A percentile compares a stretch with the other conserved stretches of the same genome.
phyloP scores from a whole-genome alignment of 78 protist species.

The Diacronema lutheri region DNA sequence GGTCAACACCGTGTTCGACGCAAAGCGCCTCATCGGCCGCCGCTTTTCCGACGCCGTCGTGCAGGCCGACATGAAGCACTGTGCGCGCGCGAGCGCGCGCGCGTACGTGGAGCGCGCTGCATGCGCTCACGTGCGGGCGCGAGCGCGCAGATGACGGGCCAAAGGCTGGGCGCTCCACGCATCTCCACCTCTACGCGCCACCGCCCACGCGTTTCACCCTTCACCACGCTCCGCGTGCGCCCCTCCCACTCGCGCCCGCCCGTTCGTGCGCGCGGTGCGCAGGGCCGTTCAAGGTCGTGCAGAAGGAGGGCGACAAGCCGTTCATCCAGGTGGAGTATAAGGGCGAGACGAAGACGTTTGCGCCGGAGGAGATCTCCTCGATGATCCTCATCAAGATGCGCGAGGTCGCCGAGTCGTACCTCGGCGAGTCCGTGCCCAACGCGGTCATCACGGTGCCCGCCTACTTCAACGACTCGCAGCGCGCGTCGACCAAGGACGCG shows the following conservation, averaged over 20 bases:
- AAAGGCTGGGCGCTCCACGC: neutral
- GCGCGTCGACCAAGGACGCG: constrained; percentile 88
- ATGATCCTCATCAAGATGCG: constrained; percentile 68
- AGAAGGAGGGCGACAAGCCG: constrained; percentile 49
- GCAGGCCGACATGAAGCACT: constrained; percentile 69
- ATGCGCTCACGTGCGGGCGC: neutral
- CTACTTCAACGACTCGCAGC: constrained; percentile 81
- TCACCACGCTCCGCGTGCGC: constrained; percentile 18
- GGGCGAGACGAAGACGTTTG: constrained; percentile 11
- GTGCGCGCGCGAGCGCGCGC: neutral
- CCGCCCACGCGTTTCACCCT: neutral
- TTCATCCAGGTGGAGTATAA: constrained; percentile 18
- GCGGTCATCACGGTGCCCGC: constrained; percentile 89
- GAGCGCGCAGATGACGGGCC: neutral
- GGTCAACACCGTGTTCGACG: constrained; percentile 91
- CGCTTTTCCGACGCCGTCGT: constrained; percentile 73
- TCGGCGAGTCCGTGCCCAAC: constrained; percentile 61
- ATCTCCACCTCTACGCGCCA: neutral
- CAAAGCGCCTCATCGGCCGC: constrained; percentile 82
- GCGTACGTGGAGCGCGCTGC: no score
- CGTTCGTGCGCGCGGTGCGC: constrained; percentile 78
- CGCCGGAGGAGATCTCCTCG: constrained; percentile 68
- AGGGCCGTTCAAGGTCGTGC: constrained; percentile 85
- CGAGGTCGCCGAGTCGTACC: constrained; percentile 67
- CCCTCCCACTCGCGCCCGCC: constrained; percentile 21